phyloP scores from a whole-genome alignment of 495 filamentous ascomycete genomes.

The Staphylotrichum tortipilum region DNA sequence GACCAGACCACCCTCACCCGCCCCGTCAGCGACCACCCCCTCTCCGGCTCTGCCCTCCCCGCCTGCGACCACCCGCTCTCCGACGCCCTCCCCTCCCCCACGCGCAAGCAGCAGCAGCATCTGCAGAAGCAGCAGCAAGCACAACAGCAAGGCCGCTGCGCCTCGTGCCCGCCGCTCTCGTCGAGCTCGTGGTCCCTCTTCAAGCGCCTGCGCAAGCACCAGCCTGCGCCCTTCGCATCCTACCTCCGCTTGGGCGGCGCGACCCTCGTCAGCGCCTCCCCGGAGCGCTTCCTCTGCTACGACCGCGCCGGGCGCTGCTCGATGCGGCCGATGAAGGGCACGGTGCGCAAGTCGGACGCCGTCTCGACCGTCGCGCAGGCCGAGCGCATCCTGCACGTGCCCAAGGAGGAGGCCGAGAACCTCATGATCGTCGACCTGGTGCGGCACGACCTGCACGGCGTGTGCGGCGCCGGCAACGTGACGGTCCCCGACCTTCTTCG shows the following conservation, averaged over 20 bases:
- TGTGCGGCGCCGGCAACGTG: slow-evolving; percentile 65
- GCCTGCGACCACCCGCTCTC: slow-evolving; percentile 15
- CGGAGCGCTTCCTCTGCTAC: slow-evolving; percentile 84
- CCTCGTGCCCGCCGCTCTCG: neutral
- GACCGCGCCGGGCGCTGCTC: slow-evolving; percentile 47
- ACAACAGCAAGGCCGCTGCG: neutral
- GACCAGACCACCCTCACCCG: slow-evolving; percentile 57
- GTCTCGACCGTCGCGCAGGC: slow-evolving; percentile 56
- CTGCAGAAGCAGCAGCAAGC: neutral
- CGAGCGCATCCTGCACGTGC: slow-evolving; percentile 56
- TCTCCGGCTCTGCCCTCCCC: slow-evolving; percentile 23
- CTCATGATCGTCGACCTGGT: slow-evolving; percentile 97
- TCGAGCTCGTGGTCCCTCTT: slow-evolving; percentile 57
- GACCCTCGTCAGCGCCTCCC: slow-evolving; percentile 76
- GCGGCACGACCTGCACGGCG: slow-evolving; percentile 78
- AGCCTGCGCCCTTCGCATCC: slow-evolving; percentile 81
- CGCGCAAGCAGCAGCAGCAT: slow-evolving; percentile 3
- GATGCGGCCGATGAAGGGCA: slow-evolving; percentile 90
- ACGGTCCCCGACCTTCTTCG: slow-evolving; percentile 58
- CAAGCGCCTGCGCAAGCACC: slow-evolving; percentile 56
- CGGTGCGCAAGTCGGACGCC: slow-evolving; percentile 60
- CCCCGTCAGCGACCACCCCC: slow-evolving; percentile 30
- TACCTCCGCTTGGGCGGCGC: slow-evolving; percentile 62
- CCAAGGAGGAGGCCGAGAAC: slow-evolving; percentile 92
- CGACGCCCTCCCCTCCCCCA: slow-evolving; percentile 22